Evolutionary conservation across 75 land plant genomes (phyloP).

Genomic region (Cunninghamia lanceolata): DNA sequence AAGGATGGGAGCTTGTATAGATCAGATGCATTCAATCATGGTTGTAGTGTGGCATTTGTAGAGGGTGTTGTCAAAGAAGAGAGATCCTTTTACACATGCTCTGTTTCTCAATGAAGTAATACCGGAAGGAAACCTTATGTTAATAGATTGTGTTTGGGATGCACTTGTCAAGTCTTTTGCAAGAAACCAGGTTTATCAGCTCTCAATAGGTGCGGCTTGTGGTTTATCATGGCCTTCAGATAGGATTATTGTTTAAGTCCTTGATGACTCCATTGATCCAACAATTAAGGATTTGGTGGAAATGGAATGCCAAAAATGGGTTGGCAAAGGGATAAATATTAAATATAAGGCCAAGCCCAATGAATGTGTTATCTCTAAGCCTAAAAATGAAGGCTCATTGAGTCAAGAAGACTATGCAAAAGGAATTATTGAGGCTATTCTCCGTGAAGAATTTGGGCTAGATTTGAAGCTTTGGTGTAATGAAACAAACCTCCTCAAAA

Average conservation of each 20-base stretch:
- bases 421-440: constrained; percentile 57
- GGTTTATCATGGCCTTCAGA: constrained; percentile 81
- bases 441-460: constrained; percentile 90
- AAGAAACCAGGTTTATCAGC: constrained; percentile 82
- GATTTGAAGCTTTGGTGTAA: constrained; percentile 30
- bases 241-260: constrained; percentile 69
- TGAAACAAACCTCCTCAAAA: constrained; percentile 62
- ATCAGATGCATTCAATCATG: too few species aligned
- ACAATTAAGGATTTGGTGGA: too few species aligned
- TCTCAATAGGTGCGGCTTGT: constrained; percentile 85
- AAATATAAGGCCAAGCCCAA: constrained; percentile 47
- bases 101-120: too few species aligned
- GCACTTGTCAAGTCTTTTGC: constrained; percentile 89
- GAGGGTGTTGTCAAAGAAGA: too few species aligned
- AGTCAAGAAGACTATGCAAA: constrained; percentile 31
- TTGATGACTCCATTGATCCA: too few species aligned
- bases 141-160: constrained; percentile 96
- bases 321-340: constrained; percentile 70
- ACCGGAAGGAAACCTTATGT: constrained; percentile 82
- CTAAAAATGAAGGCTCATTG: neutral
- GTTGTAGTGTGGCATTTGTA: too few species aligned
- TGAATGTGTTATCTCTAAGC: neutral
- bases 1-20: too few species aligned
- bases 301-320: constrained; percentile 69
- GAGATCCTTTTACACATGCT: too few species aligned